These are phyloP conservation scores for Wallacemonas sp. DNA, from an alignment of 208 protist genomes.

Conservation along the genomic window DNA sequence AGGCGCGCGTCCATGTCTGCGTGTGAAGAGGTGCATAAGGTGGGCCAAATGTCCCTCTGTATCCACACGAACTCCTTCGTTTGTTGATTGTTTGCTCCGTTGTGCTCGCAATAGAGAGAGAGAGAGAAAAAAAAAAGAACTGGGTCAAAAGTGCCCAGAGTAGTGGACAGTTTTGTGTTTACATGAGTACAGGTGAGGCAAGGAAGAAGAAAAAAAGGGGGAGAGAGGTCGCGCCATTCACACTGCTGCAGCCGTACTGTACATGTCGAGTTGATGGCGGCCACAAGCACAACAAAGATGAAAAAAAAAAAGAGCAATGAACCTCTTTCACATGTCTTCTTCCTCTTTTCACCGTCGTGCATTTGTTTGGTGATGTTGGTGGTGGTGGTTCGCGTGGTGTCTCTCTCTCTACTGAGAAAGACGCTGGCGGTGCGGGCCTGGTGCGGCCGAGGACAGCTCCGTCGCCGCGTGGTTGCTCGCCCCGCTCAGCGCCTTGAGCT, in stretches of 20 bases:
- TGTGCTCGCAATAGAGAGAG: not conserved
- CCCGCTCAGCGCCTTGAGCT: constrained; percentile 33
- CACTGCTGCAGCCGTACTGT: not conserved
- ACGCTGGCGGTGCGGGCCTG: not conserved
- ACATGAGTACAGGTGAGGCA: not conserved
- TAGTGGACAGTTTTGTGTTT: no score
- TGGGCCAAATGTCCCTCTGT: no score
- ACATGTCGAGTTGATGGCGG: not conserved
- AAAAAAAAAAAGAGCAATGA: constrained; percentile 19
- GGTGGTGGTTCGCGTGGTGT: no score
- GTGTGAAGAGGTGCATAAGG: no score
- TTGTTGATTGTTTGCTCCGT: constrained; percentile 2
- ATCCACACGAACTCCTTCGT: no score
- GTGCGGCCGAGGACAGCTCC: constrained; percentile 3
- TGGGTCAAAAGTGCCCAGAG: no score
- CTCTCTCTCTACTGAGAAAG: no score
- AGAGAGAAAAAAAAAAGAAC: constrained; percentile 18
- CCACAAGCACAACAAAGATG: not conserved
- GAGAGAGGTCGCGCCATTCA: no score
- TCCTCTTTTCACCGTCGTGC: not conserved
- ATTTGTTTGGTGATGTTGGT: no score
- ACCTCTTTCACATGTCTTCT: not conserved
- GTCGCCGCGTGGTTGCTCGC: not conserved
- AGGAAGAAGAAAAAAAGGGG: constrained; percentile 6
- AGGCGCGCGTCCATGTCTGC: no score